phyloP scores from a whole-genome alignment of 1,284 basidiomycete genomes.

The Boletus sp. region DNA sequence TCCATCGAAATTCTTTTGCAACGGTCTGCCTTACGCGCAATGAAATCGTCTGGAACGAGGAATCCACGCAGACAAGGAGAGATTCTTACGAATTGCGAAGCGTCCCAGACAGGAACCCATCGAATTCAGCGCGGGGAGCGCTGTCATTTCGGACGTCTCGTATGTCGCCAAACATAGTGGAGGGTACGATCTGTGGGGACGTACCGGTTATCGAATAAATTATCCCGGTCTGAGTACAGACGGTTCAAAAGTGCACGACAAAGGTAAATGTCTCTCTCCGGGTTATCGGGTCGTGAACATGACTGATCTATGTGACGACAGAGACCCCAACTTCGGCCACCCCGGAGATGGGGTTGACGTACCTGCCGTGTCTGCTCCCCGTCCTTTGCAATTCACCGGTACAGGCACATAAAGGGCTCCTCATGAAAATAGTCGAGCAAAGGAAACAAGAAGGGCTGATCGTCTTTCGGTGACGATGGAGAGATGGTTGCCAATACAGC shows the following conservation, averaged over 20 bases:
- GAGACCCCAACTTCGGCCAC: slow-evolving; percentile 47
- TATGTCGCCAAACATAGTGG: slow-evolving; percentile 71
- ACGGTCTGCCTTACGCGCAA: slow-evolving; percentile 70
- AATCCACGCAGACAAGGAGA: slow-evolving; percentile 66
- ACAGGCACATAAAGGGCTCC: slow-evolving; percentile 71
- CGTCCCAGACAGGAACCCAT: slow-evolving; percentile 60
- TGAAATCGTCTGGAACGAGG: slow-evolving; percentile 31
- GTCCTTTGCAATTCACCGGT: slow-evolving; percentile 89
- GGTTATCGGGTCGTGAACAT: background rate
- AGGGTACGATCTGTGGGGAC: slow-evolving; percentile 70
- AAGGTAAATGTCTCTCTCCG: slow-evolving; percentile 41
- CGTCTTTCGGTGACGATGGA: slow-evolving; percentile 43
- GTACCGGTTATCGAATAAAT: slow-evolving; percentile 33
- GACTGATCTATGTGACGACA: slow-evolving; percentile 22
- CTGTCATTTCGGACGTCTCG: slow-evolving; percentile 54
- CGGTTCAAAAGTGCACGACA: slow-evolving; percentile 41
- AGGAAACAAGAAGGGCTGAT: slow-evolving; percentile 51
- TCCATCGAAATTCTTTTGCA: slow-evolving; percentile 80
- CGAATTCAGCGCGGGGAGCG: slow-evolving; percentile 60
- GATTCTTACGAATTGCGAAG: slow-evolving; percentile 71
- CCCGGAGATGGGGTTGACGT: slow-evolving; percentile 53
- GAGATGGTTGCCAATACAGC: slow-evolving; percentile 31
- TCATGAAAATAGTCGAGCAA: slow-evolving; percentile 64
- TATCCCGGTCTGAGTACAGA: slow-evolving; percentile 41
- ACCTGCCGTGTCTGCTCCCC: slow-evolving; percentile 71